phyloP scores from a whole-genome alignment of 768 basidiomycete genomes.

The Lentinus tigrinus region DNA sequence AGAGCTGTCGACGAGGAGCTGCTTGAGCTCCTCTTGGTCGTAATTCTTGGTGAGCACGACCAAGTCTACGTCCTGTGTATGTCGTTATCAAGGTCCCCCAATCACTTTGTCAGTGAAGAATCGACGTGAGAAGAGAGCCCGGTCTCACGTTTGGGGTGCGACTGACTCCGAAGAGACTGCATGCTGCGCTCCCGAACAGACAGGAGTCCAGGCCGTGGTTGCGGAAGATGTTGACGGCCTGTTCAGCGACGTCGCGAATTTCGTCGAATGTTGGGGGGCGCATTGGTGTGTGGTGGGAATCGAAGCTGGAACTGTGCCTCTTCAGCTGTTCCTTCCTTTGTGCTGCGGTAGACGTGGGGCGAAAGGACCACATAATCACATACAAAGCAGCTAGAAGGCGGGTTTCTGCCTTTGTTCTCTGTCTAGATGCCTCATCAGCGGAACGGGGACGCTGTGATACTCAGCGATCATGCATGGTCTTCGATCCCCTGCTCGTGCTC shows the following conservation, averaged over 20 bases:
- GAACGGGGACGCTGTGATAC: no score
- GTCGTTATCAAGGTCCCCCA: no score
- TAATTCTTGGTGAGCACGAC: constrained; percentile 37
- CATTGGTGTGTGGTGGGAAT: neutral
- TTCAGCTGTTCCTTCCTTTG: no score
- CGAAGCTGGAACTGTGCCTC: neutral
- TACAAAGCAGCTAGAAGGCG: neutral
- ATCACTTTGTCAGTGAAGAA: neutral
- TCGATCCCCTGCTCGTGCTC: no score
- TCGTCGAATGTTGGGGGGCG: constrained; percentile 4
- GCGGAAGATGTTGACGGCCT: constrained; percentile 9
- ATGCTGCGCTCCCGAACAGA: constrained; percentile 25
- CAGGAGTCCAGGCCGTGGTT: constrained; percentile 14
- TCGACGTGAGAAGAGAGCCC: neutral
- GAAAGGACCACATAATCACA: no score
- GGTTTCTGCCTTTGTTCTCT: no score
- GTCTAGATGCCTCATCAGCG: no score
- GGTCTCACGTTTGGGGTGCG: constrained; percentile 23
- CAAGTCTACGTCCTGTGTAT: constrained; percentile 46
- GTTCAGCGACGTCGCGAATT: constrained; percentile 12
- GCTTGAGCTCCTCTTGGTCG: constrained; percentile 40
- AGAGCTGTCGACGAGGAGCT: constrained; percentile 30
- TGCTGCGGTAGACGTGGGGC: no score
- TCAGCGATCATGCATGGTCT: no score
- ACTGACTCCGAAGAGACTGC: constrained; percentile 18